A percentile compares a stretch with the other conserved stretches of the same genome.
These are phyloP conservation scores for Triangularia setosa DNA, from an alignment of 2,329 filamentous ascomycete species.

Conservation along the genomic window DNA sequence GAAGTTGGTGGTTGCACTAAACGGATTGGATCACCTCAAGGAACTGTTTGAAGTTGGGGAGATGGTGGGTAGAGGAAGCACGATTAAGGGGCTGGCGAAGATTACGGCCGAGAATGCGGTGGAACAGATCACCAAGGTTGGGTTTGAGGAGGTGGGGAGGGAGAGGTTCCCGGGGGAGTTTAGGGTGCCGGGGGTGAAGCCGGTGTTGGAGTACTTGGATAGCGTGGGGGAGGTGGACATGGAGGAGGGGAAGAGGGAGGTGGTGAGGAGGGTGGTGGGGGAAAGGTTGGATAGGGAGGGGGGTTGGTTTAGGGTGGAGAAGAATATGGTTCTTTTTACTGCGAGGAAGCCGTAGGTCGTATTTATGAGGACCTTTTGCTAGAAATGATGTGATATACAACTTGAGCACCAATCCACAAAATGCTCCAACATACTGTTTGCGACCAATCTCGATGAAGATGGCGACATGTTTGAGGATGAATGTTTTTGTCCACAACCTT, in stretches of 20 bases:
- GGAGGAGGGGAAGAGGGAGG: not conserved
- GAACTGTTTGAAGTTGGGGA: slow-evolving; percentile 5
- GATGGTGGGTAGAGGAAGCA: slow-evolving; percentile 1
- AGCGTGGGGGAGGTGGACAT: slow-evolving; percentile 4
- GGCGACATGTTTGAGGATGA: too few relatives aligned
- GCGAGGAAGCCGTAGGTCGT: not conserved
- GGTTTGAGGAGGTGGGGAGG: not conserved
- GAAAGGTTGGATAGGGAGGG: not conserved
- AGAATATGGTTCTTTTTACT: slow-evolving; percentile 12
- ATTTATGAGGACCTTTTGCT: too few relatives aligned
- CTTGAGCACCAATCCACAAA: too few relatives aligned
- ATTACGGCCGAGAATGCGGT: slow-evolving; percentile 6
- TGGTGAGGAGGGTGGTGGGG: not conserved
- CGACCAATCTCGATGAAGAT: too few relatives aligned
- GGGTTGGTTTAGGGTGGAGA: slow-evolving; percentile 5
- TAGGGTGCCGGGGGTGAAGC: slow-evolving; percentile 1
- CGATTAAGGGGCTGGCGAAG: slow-evolving; percentile 5
- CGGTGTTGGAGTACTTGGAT: slow-evolving; percentile 9
- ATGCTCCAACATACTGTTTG: too few relatives aligned
- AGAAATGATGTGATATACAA: too few relatives aligned
- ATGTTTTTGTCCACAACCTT: too few relatives aligned
- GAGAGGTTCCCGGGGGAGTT: slow-evolving; percentile 8
- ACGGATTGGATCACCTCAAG: slow-evolving; percentile 5
- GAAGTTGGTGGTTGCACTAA: slow-evolving; percentile 3
- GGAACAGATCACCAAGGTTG: not conserved